Conservation (phyloP, 139 green algal genomes). For the Desmodesmus armatus region DNA sequence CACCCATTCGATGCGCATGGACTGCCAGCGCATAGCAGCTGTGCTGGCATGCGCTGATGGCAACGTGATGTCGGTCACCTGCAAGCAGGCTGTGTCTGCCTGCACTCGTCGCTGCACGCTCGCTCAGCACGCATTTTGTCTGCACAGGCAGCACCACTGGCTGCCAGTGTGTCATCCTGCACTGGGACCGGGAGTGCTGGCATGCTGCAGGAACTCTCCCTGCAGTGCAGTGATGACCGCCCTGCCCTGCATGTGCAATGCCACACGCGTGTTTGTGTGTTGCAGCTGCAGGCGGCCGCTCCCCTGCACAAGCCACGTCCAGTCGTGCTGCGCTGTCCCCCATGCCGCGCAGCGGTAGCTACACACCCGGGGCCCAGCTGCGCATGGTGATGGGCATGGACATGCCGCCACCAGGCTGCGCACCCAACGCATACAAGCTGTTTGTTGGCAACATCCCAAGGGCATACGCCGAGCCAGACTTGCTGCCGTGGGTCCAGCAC, state of each 20-base stretch:
- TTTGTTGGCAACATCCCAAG: slow-evolving; percentile 77
- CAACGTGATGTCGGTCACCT: no score
- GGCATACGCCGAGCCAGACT: slow-evolving; percentile 28
- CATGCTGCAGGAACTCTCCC: no score
- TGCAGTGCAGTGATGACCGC: no score
- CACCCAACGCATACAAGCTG: slow-evolving; percentile 55
- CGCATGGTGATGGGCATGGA: neutral
- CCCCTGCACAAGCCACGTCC: neutral
- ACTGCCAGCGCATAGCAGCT: neutral
- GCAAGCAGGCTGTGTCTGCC: neutral
- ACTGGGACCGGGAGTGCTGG: no score
- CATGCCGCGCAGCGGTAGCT: neutral
- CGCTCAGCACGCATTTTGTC: neutral
- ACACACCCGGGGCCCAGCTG: neutral
- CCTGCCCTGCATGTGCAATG: no score
- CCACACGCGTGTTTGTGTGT: no score
- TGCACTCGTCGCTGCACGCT: neutral
- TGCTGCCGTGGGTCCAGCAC: neutral
- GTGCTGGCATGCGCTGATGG: neutral
- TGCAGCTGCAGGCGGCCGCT: neutral
- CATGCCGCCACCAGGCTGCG: neutral
- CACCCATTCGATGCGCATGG: neutral
- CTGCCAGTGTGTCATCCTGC: no score
- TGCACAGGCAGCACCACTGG: neutral
- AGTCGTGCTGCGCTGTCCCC: neutral